Percentiles rank a stretch among this genome's conserved stretches.
Evolutionary conservation across 495 filamentous ascomycete genomes (phyloP).

Genomic region (Oidiodendron maius): DNA sequence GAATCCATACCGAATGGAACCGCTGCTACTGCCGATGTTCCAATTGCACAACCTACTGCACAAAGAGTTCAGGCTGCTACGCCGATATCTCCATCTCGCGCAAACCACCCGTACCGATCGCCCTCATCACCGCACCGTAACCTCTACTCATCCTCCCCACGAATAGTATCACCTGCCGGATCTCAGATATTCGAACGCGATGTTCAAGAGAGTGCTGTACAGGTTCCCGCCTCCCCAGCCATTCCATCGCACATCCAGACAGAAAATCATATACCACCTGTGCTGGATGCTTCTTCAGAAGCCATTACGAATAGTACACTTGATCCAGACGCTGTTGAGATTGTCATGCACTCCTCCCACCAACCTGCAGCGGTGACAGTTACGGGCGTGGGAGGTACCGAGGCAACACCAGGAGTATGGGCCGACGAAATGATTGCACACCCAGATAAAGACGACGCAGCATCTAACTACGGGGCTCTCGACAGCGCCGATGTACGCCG

Average conservation of each 20-base stretch:
- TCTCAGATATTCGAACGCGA: constrained; percentile 93
- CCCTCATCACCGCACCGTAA: constrained; percentile 42
- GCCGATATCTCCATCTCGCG: constrained; percentile 25
- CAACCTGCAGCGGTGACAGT: constrained; percentile 66
- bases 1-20: constrained; percentile 10
- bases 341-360: constrained; percentile 75
- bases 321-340: constrained; percentile 78
- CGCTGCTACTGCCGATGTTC: constrained; percentile 7
- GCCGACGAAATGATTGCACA: constrained; percentile 51
- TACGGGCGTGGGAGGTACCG: constrained; percentile 36
- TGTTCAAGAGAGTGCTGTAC: constrained; percentile 66
- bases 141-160: constrained; percentile 49
- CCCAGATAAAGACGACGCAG: constrained; percentile 45
- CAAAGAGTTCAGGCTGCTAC: constrained; percentile 7
- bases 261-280: constrained; percentile 87
- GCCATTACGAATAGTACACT: constrained; percentile 79
- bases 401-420: constrained; percentile 30
- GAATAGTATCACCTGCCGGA: constrained; percentile 57
- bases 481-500: constrained; percentile 74
- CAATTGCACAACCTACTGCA: constrained; percentile 15
- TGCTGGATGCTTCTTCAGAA: constrained; percentile 79
- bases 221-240: constrained; percentile 61
- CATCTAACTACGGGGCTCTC: constrained; percentile 64
- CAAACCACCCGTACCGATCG: constrained; percentile 38
- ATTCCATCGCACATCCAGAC: constrained; percentile 86